phyloP scores from a whole-genome alignment of 129 eudicot species.

The Silybum marianum region DNA sequence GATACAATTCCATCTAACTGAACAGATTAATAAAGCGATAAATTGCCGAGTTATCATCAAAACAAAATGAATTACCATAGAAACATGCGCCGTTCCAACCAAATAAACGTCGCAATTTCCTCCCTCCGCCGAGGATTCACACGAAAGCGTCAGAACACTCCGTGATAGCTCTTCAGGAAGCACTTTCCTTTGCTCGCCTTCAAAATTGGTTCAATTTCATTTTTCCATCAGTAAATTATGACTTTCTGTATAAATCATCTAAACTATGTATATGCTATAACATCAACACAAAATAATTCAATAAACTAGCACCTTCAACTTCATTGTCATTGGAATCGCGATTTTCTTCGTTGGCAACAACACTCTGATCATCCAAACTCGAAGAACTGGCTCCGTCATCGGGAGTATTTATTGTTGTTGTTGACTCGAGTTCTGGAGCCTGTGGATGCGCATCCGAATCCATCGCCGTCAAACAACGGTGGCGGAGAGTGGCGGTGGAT shows the following conservation, averaged over 20 bases:
- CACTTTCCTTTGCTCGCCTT: slow-evolving; percentile 35
- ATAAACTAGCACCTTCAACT: slow-evolving; percentile 21
- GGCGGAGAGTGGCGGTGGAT: slow-evolving; percentile 26
- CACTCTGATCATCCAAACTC: slow-evolving; percentile 39
- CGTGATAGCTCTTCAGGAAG: slow-evolving; percentile 66
- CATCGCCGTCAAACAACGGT: slow-evolving; percentile 48
- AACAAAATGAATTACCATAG: slow-evolving; percentile 51
- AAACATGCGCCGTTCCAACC: slow-evolving; percentile 95
- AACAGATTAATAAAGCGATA: neutral
- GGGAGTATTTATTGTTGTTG: neutral
- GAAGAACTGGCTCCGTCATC: slow-evolving; percentile 18
- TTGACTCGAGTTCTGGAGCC: slow-evolving; percentile 31
- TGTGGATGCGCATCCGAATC: slow-evolving; percentile 37
- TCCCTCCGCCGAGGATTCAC: slow-evolving; percentile 70
- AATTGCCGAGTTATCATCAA: neutral
- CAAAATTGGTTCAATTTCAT: slow-evolving; percentile 15
- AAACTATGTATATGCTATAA: neutral
- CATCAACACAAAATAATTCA: slow-evolving; percentile 9
- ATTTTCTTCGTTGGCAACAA: slow-evolving; percentile 29
- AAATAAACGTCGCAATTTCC: slow-evolving; percentile 79
- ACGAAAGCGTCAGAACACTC: slow-evolving; percentile 58
- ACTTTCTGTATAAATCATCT: slow-evolving; percentile 5
- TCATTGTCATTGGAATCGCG: slow-evolving; percentile 22
- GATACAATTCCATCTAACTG: neutral
- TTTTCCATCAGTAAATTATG: neutral